These are phyloP conservation scores for Conidiobolus incongruus DNA, from an alignment of 371 early-diverging fungal species.

Conservation along the genomic window DNA sequence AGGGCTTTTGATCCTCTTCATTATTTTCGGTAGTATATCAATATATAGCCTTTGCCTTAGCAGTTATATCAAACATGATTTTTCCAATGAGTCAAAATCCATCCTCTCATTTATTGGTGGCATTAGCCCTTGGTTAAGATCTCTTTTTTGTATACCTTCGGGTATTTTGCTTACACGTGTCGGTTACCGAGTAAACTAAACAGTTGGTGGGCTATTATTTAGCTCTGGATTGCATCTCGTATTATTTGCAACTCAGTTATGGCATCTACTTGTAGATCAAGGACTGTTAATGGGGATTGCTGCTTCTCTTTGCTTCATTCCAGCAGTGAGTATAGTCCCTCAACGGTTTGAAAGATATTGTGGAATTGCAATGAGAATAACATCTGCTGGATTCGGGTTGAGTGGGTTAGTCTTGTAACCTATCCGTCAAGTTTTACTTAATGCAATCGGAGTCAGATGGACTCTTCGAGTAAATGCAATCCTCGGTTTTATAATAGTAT, in stretches of 20 bases:
- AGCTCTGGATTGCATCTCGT: slow-evolving; percentile 16
- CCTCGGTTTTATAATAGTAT: slow-evolving; percentile 14
- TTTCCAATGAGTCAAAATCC: too few relatives aligned
- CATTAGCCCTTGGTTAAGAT: too few relatives aligned
- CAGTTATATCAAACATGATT: too few relatives aligned
- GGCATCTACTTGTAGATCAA: slow-evolving; percentile 29
- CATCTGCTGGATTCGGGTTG: slow-evolving; percentile 49
- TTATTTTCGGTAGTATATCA: too few relatives aligned
- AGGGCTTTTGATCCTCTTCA: too few relatives aligned
- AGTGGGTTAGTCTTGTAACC: slow-evolving; percentile 52
- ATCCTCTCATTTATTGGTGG: too few relatives aligned
- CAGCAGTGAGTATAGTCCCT: slow-evolving; percentile 28
- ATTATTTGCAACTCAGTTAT: slow-evolving; percentile 8
- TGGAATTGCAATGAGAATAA: slow-evolving; percentile 47
- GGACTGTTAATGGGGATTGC: slow-evolving; percentile 24
- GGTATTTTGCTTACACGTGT: too few relatives aligned
- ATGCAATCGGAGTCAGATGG: slow-evolving; percentile 27
- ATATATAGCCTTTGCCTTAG: too few relatives aligned
- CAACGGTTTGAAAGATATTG: slow-evolving; percentile 50
- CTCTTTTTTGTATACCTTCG: too few relatives aligned
- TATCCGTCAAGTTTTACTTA: slow-evolving; percentile 27
- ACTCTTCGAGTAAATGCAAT: slow-evolving; percentile 35
- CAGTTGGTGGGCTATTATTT: too few relatives aligned
- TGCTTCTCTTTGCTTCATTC: slow-evolving; percentile 25
- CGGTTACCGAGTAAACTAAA: too few relatives aligned